Base-by-base conservation (phyloP, 345 rosid species). In the Gossypium rotundifolium region DNA sequence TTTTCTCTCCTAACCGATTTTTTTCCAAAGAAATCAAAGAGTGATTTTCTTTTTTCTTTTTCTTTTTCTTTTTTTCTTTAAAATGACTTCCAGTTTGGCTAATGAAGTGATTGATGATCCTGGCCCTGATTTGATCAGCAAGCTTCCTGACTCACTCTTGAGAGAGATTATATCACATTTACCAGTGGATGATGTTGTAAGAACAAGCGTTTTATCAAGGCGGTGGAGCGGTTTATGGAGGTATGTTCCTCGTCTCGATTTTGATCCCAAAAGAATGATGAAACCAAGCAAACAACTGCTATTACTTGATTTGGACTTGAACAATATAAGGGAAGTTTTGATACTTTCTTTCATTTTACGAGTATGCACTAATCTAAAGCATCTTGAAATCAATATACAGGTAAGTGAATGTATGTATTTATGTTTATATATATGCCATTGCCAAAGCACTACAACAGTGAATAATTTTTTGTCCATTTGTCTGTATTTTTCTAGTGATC, bases 201-300 rank as follows among this genome's bases (percentile, higher is more conserved):
- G 68, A 64, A 64, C 68, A 64, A 9, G 68, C 17, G 9, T 64
- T 17, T 64, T 64, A 18, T 64, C 68, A 14, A 33, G 22, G 22
- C 68, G 68, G 0, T 64, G 68, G 68, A 38, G 4, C 0, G 20
- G 23, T 10, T 17, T 17, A n/a, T 64, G 49, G 68, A 64, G 48
- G 68, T 64, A 33, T 9, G 29, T 57, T 57, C 29, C 65, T 33
- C 44, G 65, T 64, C 5, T 64, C n/a, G 68, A 64, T 64, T 40
- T 64, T 40, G 49, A 64, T 64, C 68, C 68, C 5, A 64, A 64
- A 42, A 3, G 68, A 40, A 64, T 64, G 68, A 16, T 63, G 48
- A 63, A n/a, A 17, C 18, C 46, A 1, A 38, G 46, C 48, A 63
- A 63, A 63, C 44, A 38, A 5, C 4, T 33, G 7, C 22, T 64